phyloP scores from a whole-genome alignment of 495 filamentous ascomycete genomes.

The Aspergillus affinis region DNA sequence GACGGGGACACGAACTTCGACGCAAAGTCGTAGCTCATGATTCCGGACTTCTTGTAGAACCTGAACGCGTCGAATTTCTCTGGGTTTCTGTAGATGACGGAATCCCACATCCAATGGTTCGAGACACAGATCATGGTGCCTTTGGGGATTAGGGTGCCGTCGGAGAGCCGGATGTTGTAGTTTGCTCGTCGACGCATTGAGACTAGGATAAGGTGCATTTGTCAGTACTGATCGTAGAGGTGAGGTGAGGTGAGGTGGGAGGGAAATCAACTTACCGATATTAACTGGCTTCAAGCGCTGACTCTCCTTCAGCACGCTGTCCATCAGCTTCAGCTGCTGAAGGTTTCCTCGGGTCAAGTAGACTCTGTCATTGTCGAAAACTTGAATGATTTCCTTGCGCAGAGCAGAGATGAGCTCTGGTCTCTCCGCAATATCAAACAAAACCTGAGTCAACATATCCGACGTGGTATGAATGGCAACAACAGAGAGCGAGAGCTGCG shows the following conservation, averaged over 20 bases:
- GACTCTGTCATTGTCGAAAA: slow-evolving; percentile 21
- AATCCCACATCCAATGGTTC: slow-evolving; percentile 20
- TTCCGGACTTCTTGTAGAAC: slow-evolving; percentile 33
- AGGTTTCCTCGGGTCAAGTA: slow-evolving; percentile 27
- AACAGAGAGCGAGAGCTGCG: slow-evolving; percentile 24
- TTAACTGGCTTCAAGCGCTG: slow-evolving; percentile 22
- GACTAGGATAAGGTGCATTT: slow-evolving; percentile 17
- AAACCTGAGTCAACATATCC: slow-evolving; percentile 23
- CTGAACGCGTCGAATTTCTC: slow-evolving; percentile 37
- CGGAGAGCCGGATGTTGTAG: slow-evolving; percentile 14
- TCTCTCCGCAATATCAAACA: slow-evolving; percentile 25
- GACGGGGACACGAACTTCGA: slow-evolving; percentile 34
- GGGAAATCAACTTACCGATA: slow-evolving; percentile 19
- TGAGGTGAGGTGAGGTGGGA: neutral
- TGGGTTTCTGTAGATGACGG: slow-evolving; percentile 32
- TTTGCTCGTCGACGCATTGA: slow-evolving; percentile 34
- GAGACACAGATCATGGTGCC: slow-evolving; percentile 28
- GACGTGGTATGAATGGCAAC: slow-evolving; percentile 34
- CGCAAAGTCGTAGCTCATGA: slow-evolving; percentile 22
- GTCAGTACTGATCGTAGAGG: neutral
- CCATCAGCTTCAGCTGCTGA: slow-evolving; percentile 38
- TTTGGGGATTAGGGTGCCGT: slow-evolving; percentile 18
- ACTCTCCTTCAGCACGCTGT: slow-evolving; percentile 23
- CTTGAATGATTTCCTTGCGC: slow-evolving; percentile 18
- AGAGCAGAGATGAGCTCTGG: slow-evolving; percentile 18